Evolutionary conservation across 2,329 filamentous ascomycete species (phyloP).

Genomic region (Sphaerulina musiva): DNA sequence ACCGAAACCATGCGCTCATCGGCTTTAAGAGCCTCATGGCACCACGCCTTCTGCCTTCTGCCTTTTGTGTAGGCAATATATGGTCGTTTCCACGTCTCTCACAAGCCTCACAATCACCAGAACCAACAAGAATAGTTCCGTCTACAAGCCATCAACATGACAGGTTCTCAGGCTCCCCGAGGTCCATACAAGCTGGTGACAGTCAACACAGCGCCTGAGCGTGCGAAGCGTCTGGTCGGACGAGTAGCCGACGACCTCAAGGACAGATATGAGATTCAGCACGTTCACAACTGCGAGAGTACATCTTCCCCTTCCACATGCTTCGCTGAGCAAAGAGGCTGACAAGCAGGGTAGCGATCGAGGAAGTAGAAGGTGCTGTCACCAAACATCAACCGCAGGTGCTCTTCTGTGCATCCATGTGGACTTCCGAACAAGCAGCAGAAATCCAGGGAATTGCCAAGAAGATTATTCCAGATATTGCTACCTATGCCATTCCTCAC

Average conservation of each 20-base stretch:
- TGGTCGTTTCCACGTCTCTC: not conserved
- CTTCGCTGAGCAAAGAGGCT: not conserved
- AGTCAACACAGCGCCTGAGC: conserved; percentile 61
- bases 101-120: not conserved
- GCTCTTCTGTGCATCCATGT: conserved; percentile 55
- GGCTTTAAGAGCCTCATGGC: not conserved
- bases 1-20: not conserved
- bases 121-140: not conserved
- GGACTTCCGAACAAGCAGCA: conserved; percentile 46
- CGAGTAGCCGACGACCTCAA: conserved; percentile 55
- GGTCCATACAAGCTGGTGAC: conserved; percentile 60
- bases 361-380: conserved; percentile 49
- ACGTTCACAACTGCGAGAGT: conserved; percentile 59
- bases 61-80: not conserved
- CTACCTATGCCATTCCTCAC: conserved; percentile 49
- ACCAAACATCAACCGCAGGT: conserved; percentile 46
- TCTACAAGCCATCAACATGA: conserved; percentile 3
- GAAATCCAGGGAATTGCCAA: conserved; percentile 43
- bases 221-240: conserved; percentile 57
- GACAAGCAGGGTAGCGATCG: conserved; percentile 8
- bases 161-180: conserved; percentile 18
- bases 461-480: conserved; percentile 43
- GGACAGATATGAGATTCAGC: conserved; percentile 56
- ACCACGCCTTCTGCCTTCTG: not conserved
- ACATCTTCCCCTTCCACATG: conserved; percentile 19